Evolutionary conservation across 2,329 filamentous ascomycete species (phyloP).

Genomic region (Colletotrichum sp.): DNA sequence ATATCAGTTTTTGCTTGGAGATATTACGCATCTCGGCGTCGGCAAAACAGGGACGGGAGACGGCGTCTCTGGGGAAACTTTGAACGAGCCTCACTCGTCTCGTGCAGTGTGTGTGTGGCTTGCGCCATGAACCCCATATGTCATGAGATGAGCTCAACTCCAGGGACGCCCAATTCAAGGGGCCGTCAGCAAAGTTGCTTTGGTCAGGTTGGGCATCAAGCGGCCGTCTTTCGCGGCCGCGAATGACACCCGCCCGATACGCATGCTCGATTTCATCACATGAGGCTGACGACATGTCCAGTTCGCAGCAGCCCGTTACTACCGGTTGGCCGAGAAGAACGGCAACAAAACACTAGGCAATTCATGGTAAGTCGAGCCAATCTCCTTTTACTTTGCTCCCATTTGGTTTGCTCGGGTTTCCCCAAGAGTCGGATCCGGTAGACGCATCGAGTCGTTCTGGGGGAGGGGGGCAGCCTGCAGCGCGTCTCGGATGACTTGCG

Average conservation of each 20-base stretch:
- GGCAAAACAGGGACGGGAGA: not conserved
- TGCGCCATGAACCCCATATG: not conserved
- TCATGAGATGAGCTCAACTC: conserved; percentile 18
- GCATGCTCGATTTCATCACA: conserved; percentile 34
- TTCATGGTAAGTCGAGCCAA: conserved; percentile 75
- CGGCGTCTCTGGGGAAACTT: not conserved
- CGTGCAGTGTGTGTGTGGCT: not conserved
- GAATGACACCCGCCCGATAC: not conserved
- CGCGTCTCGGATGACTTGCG: conserved; percentile 34
- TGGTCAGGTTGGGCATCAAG: conserved; percentile 41
- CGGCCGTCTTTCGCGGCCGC: conserved; percentile 22
- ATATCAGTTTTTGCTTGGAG: conserved; percentile 27
- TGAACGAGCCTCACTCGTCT: conserved; percentile 9
- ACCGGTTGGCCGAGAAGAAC: conserved; percentile 86
- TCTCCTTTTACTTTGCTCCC: conserved; percentile 12
- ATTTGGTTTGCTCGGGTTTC: conserved; percentile 11
- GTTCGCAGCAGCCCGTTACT: conserved; percentile 86
- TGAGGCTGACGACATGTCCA: conserved; percentile 59
- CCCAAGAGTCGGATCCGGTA: conserved; percentile 4
- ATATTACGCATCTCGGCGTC: not conserved
- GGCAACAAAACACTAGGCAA: conserved; percentile 93
- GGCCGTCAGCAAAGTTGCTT: not conserved
- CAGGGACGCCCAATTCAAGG: not conserved
- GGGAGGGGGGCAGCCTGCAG: not conserved
- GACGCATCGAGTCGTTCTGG: not conserved